Evolutionary conservation across 768 basidiomycete species (phyloP), one percentile per base, ranked within the genome.

Genomic region (Suillus lakei): DNA sequence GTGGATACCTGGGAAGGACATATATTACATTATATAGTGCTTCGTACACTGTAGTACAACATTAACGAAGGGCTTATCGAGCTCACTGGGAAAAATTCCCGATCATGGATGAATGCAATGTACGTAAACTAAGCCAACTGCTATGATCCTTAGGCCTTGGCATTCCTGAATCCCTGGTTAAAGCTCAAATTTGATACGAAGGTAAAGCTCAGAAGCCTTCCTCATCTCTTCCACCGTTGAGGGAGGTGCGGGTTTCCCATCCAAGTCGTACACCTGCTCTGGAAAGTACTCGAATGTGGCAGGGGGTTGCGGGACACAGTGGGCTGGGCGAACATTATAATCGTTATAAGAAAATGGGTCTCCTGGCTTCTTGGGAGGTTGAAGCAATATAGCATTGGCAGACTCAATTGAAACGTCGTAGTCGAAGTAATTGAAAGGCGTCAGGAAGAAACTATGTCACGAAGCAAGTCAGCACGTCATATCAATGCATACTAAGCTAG

Each of bases 371-470:
- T 70, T 61, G 6, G 85, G 84, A 18, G 77, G 70, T 39, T 78
- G 74, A 36, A 87, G 76, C 16, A 87, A 67, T 62, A 88, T 80
- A 18, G 86, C 83, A 60, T 88, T 87, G 65, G 74, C 73, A n/a
- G 82, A 82, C 61, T 88, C 87, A 75, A 88, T 81, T 7, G 88
- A 86, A 61, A 87, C 78, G 69, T 90, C 88, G 59, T 80, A 78
- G 71, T 90, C 88, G 74, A 88, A 87, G 78, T 84, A 90, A 74
- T 90, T 90, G 66, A 88, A 79, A 4, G 88, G 89, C 0, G 85
- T 83, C 13, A 90, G 72, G 64, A 87, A 77, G 72, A 90, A 86
- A 69, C 86, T 87, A 60, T 9, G 23, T 64, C 0, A 55, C 46
- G 51, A 54, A 21, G 7, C 2, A 32, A 46, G 60, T 59, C 38